A percentile compares a stretch with the other conserved stretches of the same genome.
These are phyloP conservation scores for Candida tibetensis DNA, from an alignment of 805 yeast genomes.

Conservation along the genomic window DNA sequence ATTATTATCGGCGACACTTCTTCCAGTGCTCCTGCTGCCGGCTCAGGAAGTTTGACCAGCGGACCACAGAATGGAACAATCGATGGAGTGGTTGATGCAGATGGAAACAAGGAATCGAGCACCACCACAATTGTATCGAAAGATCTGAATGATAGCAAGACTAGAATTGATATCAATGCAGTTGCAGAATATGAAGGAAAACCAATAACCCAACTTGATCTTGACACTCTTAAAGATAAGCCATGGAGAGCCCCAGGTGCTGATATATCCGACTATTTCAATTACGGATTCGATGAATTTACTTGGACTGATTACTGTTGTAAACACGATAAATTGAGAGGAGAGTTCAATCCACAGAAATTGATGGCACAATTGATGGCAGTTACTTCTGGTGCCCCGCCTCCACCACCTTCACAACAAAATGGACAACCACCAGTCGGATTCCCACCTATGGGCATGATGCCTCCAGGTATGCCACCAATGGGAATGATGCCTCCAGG, in stretches of 20 bases:
- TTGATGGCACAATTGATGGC: slow-evolving; percentile 61
- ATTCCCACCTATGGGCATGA: slow-evolving; percentile 25
- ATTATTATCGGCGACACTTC: slow-evolving; percentile 60
- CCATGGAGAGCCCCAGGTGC: slow-evolving; percentile 99
- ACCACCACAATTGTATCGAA: slow-evolving; percentile 38
- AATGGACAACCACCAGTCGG: slow-evolving; percentile 9
- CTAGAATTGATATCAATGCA: slow-evolving; percentile 61
- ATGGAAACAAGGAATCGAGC: slow-evolving; percentile 21
- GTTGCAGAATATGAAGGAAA: slow-evolving; percentile 75
- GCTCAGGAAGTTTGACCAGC: slow-evolving; percentile 23
- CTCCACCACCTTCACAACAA: slow-evolving; percentile 16
- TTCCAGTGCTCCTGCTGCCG: slow-evolving; percentile 13
- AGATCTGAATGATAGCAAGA: slow-evolving; percentile 33
- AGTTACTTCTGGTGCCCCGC: slow-evolving; percentile 19
- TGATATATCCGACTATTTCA: slow-evolving; percentile 90
- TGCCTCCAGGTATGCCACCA: slow-evolving; percentile 17
- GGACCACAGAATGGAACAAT: slow-evolving; percentile 29
- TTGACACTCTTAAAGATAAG: slow-evolving; percentile 82
- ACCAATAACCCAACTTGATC: slow-evolving; percentile 76
- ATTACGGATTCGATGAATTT: slow-evolving; percentile 93
- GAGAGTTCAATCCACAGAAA: slow-evolving; percentile 80
- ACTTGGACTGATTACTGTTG: slow-evolving; percentile 93
- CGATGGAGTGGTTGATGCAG: slow-evolving; percentile 22
- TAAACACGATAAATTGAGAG: slow-evolving; percentile 78
- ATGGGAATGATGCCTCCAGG: slow-evolving; percentile 13